phyloP scores from a whole-genome alignment of 2,329 filamentous ascomycete species.

The Incumbomyces delicatus region DNA sequence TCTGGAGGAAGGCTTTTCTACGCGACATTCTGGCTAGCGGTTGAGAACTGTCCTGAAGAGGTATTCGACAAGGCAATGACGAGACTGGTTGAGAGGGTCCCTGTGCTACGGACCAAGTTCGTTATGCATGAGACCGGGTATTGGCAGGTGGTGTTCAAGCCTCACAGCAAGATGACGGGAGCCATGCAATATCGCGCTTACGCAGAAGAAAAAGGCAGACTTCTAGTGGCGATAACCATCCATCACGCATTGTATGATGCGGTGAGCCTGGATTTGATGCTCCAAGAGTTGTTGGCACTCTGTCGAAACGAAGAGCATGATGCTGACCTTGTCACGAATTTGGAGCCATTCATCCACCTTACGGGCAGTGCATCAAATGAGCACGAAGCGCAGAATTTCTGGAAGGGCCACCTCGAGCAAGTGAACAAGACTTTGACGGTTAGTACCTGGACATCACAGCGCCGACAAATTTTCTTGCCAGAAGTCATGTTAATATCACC shows the following conservation, averaged over 20 bases:
- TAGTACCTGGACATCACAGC: slow-evolving; percentile 13
- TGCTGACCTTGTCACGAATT: slow-evolving; percentile 21
- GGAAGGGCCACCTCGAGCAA: slow-evolving; percentile 31
- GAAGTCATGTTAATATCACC: slow-evolving; percentile 32
- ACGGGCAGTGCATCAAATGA: slow-evolving; percentile 2
- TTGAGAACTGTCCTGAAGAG: slow-evolving; percentile 34
- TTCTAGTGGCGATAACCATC: slow-evolving; percentile 47
- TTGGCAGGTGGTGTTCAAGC: slow-evolving; percentile 13
- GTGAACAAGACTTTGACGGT: neutral
- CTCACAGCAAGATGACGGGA: slow-evolving; percentile 12
- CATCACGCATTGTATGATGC: slow-evolving; percentile 88
- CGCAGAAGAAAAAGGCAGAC: neutral
- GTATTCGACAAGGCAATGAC: slow-evolving; percentile 53
- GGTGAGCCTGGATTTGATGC: slow-evolving; percentile 59
- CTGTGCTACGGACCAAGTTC: slow-evolving; percentile 63
- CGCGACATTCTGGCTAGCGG: slow-evolving; percentile 56
- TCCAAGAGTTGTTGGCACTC: slow-evolving; percentile 41
- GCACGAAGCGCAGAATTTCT: slow-evolving; percentile 31
- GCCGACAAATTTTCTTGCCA: slow-evolving; percentile 40
- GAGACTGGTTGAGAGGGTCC: slow-evolving; percentile 42
- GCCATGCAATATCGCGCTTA: slow-evolving; percentile 10
- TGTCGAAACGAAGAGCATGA: slow-evolving; percentile 26
- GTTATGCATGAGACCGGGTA: slow-evolving; percentile 22
- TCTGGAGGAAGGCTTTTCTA: slow-evolving; percentile 60
- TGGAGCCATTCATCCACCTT: slow-evolving; percentile 7